Conservation (phyloP, 176 grass and related monocot species). For the Hordeum marinum region DNA sequence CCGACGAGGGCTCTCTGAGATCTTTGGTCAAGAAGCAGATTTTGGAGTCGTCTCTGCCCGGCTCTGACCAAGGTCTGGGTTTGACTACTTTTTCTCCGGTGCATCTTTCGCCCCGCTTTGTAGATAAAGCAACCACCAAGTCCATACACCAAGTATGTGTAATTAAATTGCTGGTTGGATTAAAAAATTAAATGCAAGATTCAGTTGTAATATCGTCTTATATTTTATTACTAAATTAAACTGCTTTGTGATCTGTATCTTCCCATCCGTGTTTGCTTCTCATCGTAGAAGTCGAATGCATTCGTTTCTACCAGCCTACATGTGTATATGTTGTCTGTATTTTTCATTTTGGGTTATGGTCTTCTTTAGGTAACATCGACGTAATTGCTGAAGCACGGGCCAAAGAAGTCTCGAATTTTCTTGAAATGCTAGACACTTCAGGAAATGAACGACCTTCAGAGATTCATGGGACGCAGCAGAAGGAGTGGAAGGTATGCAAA, state of each 20-base stretch:
- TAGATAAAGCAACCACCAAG: no score
- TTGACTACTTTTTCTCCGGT: not conserved
- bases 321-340: not conserved
- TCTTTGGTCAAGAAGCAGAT: conserved; percentile 74
- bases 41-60: conserved; percentile 12
- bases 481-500: conserved; percentile 82
- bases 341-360: conserved; percentile 6
- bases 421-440: conserved; percentile 87
- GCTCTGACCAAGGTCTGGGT: conserved; percentile 13
- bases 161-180: not conserved
- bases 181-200: not conserved
- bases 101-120: not conserved
- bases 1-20: conserved; percentile 48
- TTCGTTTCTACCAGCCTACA: not conserved
- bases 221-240: not conserved
- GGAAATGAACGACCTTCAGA: conserved; percentile 29
- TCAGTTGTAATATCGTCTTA: not conserved
- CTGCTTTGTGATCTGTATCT: not conserved
- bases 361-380: conserved; percentile 52
- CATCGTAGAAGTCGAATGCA: not conserved
- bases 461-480: conserved; percentile 30
- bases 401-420: conserved; percentile 70
- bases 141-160: no score
- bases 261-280: not conserved
- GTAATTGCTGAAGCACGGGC: conserved; percentile 50